These are phyloP conservation scores for Claviceps africana DNA, from an alignment of 2,329 filamentous ascomycete species.

Conservation along the genomic window DNA sequence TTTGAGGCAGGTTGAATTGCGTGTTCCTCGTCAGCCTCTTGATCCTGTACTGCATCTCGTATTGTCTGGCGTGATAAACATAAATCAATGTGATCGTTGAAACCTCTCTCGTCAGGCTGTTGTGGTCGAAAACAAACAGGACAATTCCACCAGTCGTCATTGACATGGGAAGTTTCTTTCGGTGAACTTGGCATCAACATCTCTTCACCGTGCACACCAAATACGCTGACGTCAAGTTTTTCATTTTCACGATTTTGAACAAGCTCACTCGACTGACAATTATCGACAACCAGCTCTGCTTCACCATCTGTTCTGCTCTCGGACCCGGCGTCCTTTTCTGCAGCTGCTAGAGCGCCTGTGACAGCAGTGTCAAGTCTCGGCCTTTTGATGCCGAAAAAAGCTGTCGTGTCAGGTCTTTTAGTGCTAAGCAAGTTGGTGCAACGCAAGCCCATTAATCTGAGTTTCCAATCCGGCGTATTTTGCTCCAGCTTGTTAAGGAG, in stretches of 20 bases:
- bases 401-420: slow-evolving; percentile 61
- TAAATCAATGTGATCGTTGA: slow-evolving; percentile 87
- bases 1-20: slow-evolving; percentile 25
- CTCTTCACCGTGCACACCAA: slow-evolving; percentile 34
- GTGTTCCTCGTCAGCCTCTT: slow-evolving; percentile 14
- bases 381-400: slow-evolving; percentile 60
- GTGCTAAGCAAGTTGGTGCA: slow-evolving; percentile 79
- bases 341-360: slow-evolving; percentile 8
- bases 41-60: slow-evolving; percentile 59
- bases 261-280: neutral
- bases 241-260: neutral
- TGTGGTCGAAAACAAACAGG: slow-evolving; percentile 77
- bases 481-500: slow-evolving; percentile 76
- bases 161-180: slow-evolving; percentile 14
- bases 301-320: slow-evolving; percentile 23
- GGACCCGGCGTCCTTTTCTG: slow-evolving; percentile 21
- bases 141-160: slow-evolving; percentile 61
- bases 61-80: slow-evolving; percentile 82
- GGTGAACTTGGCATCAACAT: slow-evolving; percentile 32
- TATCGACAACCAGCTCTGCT: slow-evolving; percentile 53
- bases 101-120: slow-evolving; percentile 54
- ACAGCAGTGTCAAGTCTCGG: slow-evolving; percentile 10
- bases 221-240: neutral
- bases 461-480: slow-evolving; percentile 63
- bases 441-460: slow-evolving; percentile 77